Conservation (phyloP, 495 filamentous ascomycete genomes). For the Penicillium dipodomyicola region DNA sequence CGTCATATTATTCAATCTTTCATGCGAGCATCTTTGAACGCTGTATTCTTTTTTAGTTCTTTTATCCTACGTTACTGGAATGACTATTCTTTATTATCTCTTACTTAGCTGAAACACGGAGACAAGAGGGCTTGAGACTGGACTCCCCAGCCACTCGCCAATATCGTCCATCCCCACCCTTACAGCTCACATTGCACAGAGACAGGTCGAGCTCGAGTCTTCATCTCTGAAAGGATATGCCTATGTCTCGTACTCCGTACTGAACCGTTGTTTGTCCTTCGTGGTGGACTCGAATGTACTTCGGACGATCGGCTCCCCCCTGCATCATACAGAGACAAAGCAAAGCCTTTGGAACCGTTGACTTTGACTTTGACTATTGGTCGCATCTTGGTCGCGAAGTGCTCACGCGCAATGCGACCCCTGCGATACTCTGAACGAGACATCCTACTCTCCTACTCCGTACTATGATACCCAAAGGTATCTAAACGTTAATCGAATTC, state of each 20-base stretch:
- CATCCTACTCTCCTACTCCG: constrained; percentile 1
- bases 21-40: background rate
- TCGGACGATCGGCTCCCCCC: constrained; percentile 19
- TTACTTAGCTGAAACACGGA: background rate
- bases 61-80: background rate
- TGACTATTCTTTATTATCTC: background rate
- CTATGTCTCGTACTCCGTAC: background rate
- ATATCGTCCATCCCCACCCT: constrained; percentile 6
- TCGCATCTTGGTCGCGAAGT: constrained; percentile 9
- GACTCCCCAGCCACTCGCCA: constrained; percentile 9
- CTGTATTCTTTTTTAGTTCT: background rate
- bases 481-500: background rate
- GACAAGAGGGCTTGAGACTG: background rate
- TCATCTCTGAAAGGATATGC: background rate
- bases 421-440: constrained; percentile 12
- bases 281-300: constrained; percentile 12
- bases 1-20: background rate
- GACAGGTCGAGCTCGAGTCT: constrained; percentile 4
- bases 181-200: constrained; percentile 9
- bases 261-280: background rate
- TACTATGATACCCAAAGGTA: constrained; percentile 10
- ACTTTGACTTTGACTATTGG: constrained; percentile 9
- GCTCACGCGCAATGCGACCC: constrained; percentile 18
- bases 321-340: constrained; percentile 21
- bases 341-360: constrained; percentile 12